Conservation (phyloP, 1,139 yeast genomes). For the Protomyces pachydermus region DNA sequence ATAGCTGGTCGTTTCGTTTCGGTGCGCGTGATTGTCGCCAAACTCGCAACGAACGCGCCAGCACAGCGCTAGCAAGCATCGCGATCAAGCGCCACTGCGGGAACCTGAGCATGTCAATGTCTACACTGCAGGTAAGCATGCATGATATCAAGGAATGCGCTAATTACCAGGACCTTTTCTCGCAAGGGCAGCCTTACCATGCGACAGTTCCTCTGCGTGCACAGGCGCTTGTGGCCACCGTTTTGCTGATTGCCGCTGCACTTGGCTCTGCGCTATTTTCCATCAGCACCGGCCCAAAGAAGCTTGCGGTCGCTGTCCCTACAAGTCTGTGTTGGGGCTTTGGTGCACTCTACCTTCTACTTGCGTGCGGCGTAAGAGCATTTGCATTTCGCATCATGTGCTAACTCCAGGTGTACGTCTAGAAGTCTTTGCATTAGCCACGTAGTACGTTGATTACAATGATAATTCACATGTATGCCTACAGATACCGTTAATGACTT, state of each 20-base stretch:
- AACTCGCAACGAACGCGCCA: neutral
- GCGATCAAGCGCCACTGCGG: no score
- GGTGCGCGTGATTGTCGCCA: neutral
- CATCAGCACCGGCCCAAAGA: neutral
- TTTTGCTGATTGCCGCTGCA: conserved; percentile 29
- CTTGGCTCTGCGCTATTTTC: conserved; percentile 29
- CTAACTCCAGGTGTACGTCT: conserved; percentile 7
- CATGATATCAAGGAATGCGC: no score
- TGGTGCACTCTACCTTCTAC: neutral
- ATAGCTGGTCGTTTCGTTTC: no score
- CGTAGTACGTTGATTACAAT: no score
- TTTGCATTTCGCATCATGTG: neutral
- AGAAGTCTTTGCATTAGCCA: neutral
- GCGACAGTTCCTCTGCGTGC: conserved; percentile 23
- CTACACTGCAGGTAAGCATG: neutral
- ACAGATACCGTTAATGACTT: neutral
- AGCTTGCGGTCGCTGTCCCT: neutral
- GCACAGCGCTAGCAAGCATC: neutral
- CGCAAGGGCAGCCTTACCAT: conserved; percentile 26
- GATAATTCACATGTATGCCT: neutral
- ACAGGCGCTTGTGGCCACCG: conserved; percentile 29
- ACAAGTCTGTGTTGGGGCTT: conserved; percentile 14
- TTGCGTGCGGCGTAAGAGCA: conserved; percentile 15
- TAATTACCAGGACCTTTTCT: conserved; percentile 12
- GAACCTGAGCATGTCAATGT: neutral